Conservation (phyloP, 495 filamentous ascomycete genomes). For the Daldinia vernicosa region DNA sequence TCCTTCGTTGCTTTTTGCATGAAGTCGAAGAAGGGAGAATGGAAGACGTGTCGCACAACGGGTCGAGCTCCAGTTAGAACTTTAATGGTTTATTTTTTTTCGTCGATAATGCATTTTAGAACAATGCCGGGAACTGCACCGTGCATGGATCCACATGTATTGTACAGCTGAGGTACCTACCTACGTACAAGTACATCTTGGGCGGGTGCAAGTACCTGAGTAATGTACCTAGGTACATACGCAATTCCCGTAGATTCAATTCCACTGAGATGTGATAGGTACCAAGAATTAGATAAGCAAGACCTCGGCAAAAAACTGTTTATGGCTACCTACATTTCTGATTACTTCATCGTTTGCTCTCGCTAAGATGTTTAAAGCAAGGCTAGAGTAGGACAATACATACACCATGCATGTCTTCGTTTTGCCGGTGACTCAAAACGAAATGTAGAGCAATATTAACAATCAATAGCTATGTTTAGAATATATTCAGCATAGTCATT, state of each 20-base stretch:
- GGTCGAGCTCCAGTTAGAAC: constrained; percentile 20
- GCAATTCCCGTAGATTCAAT: too few relatives aligned
- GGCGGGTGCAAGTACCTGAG: background rate
- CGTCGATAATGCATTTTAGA: background rate
- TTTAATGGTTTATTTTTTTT: constrained; percentile 24
- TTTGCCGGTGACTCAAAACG: constrained; percentile 27
- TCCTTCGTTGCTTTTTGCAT: constrained; percentile 18
- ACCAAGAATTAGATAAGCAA: background rate
- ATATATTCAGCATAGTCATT: background rate
- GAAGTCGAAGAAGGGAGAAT: constrained; percentile 18
- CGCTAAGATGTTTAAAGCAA: background rate
- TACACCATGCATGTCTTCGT: background rate
- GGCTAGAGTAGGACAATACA: background rate
- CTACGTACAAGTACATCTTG: background rate
- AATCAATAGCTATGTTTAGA: background rate
- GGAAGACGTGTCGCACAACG: constrained; percentile 39
- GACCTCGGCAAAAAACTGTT: background rate
- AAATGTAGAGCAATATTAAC: background rate
- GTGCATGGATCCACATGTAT: constrained; percentile 19
- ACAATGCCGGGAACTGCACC: constrained; percentile 1
- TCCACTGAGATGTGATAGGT: background rate
- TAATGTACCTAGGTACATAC: too few relatives aligned
- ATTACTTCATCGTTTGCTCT: background rate
- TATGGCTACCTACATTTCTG: background rate
- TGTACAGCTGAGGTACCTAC: background rate